Percentiles rank a stretch among this genome's conserved stretches.
These are phyloP conservation scores for Xerocomus brunneocitrinus DNA, from an alignment of 768 basidiomycete species.

Conservation along the genomic window DNA sequence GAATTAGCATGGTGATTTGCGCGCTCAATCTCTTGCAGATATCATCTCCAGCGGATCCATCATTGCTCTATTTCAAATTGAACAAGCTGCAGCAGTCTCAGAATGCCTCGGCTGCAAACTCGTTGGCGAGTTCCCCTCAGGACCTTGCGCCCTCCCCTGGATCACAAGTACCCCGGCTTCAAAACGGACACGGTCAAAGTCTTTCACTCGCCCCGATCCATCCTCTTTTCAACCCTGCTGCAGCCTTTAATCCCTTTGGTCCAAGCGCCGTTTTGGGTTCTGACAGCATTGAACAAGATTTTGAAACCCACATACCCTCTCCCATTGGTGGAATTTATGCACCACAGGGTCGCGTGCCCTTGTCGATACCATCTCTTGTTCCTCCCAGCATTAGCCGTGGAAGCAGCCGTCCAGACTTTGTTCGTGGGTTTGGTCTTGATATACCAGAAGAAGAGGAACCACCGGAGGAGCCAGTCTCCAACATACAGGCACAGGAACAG, in stretches of 20 bases:
- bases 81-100: conserved; percentile 81
- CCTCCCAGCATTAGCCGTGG: conserved; percentile 39
- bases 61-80: conserved; percentile 73
- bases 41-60: conserved; percentile 87
- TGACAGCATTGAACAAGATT: conserved; percentile 38
- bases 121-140: conserved; percentile 63
- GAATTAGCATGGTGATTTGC: conserved; percentile 15
- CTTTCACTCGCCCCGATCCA: conserved; percentile 57
- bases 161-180: conserved; percentile 34
- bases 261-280: conserved; percentile 51
- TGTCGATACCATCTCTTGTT: conserved; percentile 42
- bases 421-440: conserved; percentile 76
- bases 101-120: conserved; percentile 44
- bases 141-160: conserved; percentile 51
- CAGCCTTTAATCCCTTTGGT: conserved; percentile 63
- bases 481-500: conserved; percentile 31
- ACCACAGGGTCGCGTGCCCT: conserved; percentile 52
- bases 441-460: conserved; percentile 72
- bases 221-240: conserved; percentile 34
- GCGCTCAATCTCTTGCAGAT: conserved; percentile 46
- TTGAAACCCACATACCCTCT: conserved; percentile 21
- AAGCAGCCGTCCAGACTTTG: conserved; percentile 67
- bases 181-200: conserved; percentile 65
- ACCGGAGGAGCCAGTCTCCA: conserved; percentile 34
- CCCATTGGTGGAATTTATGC: conserved; percentile 39